Evolutionary conservation across 257 asterid genomes (phyloP), one percentile per base, ranked within the genome.

Genomic region (Plantago elongata): DNA sequence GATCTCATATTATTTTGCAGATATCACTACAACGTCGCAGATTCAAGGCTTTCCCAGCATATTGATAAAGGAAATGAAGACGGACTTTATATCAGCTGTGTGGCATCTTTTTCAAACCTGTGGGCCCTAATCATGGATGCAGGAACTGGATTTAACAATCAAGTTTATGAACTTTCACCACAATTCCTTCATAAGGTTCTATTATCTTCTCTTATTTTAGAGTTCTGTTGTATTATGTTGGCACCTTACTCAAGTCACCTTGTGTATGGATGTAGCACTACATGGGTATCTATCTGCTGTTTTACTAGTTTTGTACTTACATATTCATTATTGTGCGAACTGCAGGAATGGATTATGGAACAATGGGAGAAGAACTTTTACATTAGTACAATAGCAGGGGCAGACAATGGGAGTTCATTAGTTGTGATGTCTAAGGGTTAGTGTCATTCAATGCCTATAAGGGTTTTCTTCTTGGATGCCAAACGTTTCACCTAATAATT

Each of bases 101-200:
- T 82, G 61, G 79, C 89, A 54, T 82, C 89, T 61, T 72, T 64
- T 65, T 44, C 75, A n/a, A 79, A 77, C 51, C 73, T 79, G 38
- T 82, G 88, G 85, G 88, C 88, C 9, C 70, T 82, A 54, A 72
- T 82, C 48, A 79, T 82, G 88, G 88, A 82, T 77, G 88, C 88
- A 12, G 88, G 88, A 44, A 82, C 88, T 4, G 85, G 88, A 5
- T 82, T 82, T 59, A 61, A 45, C 55, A 51, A 74, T 58, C 88
- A 82, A 75, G 81, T 82, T 67, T 82, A 76, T 66, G 78, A 82
- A 42, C 61, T 74, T 47, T 82, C 88, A n/a, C 70, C 77, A 12
- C 38, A 34, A 54, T 82, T 82, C 59, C 85, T 81, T 69, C 84
- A 78, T 68, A 81, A 77, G 88, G 88, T 81, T 16, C 9, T 46